Conservation (phyloP, 2,329 filamentous ascomycete genomes). For the Phaeoacremonium minimum region DNA sequence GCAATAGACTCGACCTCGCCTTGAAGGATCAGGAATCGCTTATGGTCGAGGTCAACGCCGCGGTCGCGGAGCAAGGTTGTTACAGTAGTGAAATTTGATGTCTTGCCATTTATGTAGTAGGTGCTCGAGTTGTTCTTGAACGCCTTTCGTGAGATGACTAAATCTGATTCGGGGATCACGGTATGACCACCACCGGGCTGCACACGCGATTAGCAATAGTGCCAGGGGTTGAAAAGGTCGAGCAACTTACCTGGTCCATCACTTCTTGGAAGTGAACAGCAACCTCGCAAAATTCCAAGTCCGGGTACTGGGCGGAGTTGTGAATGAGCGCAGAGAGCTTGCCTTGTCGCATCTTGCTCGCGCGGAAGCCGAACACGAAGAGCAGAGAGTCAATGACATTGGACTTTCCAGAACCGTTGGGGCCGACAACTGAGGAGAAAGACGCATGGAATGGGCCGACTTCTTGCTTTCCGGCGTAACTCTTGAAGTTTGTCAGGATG, state of each 20-base stretch:
- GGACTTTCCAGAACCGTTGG: constrained; percentile 96
- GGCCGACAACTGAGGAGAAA: constrained; percentile 95
- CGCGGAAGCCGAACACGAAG: constrained; percentile 98
- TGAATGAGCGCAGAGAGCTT: constrained; percentile 98
- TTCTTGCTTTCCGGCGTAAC: constrained; percentile 91
- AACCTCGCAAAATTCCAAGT: constrained; percentile 89
- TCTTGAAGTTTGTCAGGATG: constrained; percentile 96
- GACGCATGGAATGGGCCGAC: constrained; percentile 96
- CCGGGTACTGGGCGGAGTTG: constrained; percentile 83
- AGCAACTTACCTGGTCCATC: constrained; percentile 64
- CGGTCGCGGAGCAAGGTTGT: constrained; percentile 81
- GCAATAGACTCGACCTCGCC: constrained; percentile 98
- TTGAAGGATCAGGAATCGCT: constrained; percentile 94
- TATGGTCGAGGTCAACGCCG: constrained; percentile 94
- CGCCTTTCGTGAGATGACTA: constrained; percentile 85
- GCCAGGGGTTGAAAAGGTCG: too few species aligned
- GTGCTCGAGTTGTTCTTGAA: constrained; percentile 99
- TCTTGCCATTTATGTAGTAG: constrained; percentile 90
- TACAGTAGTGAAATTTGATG: constrained; percentile 88
- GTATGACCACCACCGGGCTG: constrained; percentile 69
- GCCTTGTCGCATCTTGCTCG: constrained; percentile 98
- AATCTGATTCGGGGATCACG: constrained; percentile 75
- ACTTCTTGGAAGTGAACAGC: constrained; percentile 96
- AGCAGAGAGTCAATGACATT: constrained; percentile 98
- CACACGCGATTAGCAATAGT: too few species aligned